Evolutionary conservation across 2,329 filamentous ascomycete genomes (phyloP), one percentile per base, ranked within the genome.

Genomic region (Scedosporium aurantiacum): DNA sequence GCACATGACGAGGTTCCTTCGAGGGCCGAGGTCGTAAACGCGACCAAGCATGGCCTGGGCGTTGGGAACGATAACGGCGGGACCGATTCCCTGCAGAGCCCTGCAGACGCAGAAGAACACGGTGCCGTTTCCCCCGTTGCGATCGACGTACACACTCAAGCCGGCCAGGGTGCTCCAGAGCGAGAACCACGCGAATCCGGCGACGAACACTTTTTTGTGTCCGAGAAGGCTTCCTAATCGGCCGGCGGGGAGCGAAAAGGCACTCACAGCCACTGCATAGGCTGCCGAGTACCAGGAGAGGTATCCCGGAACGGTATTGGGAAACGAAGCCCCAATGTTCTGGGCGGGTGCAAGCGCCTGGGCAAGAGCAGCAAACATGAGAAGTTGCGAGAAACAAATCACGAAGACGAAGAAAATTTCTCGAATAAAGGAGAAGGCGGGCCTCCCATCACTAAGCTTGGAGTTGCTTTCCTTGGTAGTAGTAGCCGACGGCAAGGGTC

Each of bases 51-150:
- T 75, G 2, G 84, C 85, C 23, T 89, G 71, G 0, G 77, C 83
- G 64, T 87, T 89, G 0, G 87, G 86, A 25, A 89, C 73, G 10
- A 79, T 72, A 40, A 89, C 74, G 0, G 85, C 84, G 0, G 84
- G 82, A 0, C 86, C 87, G 18, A 86, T 78, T 0, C 83, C 82
- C 64, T 86, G 82, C 2, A 85, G 68, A 0, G 78, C 80, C 5
- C 83, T 75, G n/a, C 76, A 74, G 16, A 65, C 62, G 43, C 63
- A 65, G 16, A 65, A 62, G 41, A 79, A 72, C 63, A 80, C 74
- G 65, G 83, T 82, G 12, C 81, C 70, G 60, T 69, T 70, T 4
- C 74, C 74, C 8, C n/a, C 37, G 21, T 23, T 37, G 14, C 60
- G 52, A 27, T 61, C 16, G 14, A 61, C 60, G 62, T 76, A 78